Base-by-base conservation (phyloP, 495 filamentous ascomycete species). In the Trichoderma orchidacearum region DNA sequence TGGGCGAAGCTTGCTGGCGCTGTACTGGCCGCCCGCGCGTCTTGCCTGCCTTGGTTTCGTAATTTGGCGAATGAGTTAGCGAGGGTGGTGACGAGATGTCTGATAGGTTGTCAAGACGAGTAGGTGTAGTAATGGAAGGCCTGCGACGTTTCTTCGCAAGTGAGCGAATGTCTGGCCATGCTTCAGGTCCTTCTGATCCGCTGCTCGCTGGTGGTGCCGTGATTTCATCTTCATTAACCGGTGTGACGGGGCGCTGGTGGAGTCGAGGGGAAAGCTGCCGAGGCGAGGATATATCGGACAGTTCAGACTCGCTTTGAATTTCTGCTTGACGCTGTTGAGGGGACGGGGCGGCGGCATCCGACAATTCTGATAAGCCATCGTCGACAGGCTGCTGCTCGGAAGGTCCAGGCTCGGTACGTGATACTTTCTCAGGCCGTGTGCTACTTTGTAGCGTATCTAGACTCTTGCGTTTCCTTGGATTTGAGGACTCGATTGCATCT, bases 51-150 rank as follows among this genome's bases (percentile, higher is more conserved):
- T 27, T 50, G 53, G 57, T 34, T 1, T 60, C 65, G 57, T 71
- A 75, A 55, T 76, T 75, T 3, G 75, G 75, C 2, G 75, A 78
- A 58, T 78, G 73, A 9, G 75, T 78, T 0, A 78, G 68, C 3
- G 75, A 78, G 3, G 75, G 75, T 0, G 74, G 75, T 12, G 75
- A 78, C 1, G 75, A 78, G 13, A 75, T 61, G 30, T 72, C 67
- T 7, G 74, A 76, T 56, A 41, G 70, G 60, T 65, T 54, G 54
- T 54, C 30, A 64, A 50, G 34, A 55, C 59, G 8, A 60, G 63
- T 18, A 34, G 51, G 4, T 60, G 55, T 13, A 61, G 63, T 18
- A 59, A 58, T n/a, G 59, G 29, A 31, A 61, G 64, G 58, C 66
- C 66, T n/a, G 53, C 65, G 12, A 62, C 60, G 56, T 11, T 50